Base-by-base conservation (phyloP, 768 basidiomycete genomes). In the Chalciporus chontae region DNA sequence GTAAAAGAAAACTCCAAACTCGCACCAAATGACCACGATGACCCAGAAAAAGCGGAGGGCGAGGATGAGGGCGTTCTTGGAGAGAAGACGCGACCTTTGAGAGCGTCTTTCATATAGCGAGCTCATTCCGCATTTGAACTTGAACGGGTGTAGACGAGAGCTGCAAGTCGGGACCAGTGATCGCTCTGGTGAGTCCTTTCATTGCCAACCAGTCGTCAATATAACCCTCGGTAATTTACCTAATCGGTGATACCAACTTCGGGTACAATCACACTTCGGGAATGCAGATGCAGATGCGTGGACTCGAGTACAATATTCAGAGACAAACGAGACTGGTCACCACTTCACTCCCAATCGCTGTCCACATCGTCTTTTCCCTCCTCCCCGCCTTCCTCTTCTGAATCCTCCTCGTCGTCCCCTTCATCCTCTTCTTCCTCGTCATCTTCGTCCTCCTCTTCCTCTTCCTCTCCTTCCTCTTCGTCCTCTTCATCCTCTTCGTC, bases 11-110 rank as follows among this genome's bases (percentile, higher is more conserved):
- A 71, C 63, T 9, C 80, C 81, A 26, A 79, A 58, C 56, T 90
- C 88, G 45, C 78, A 85, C 79, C 83, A 84, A 19, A 86, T 69
- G 42, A 89, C 69, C 11, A 79, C 50, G 2, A 81, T 58, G 40
- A 85, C 66, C 80, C 83, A 83, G 40, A 76, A 49, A 24, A 78
- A 54, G 14, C 77, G 75, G 36, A 80, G 68, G n/a, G 66, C 65
- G 54, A 77, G 74, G 39, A 75, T 66, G 19, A 70, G 50, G 34
- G 72, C 49, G 5, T 65, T 51, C 32, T 63, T 73, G 34, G 62
- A 57, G 45, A 58, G 42, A 2, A 66, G 50, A 50, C 55, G 64
- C 51, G 62, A 62, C 40, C 36, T 59, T 39, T 42, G 44, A 19
- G 52, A 45, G 52, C 66, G 68, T 50, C 68, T 52, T 53, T 68